A percentile compares a stretch with the other conserved stretches of the same genome.
These are phyloP conservation scores for Termitomyces heimii DNA, from an alignment of 768 basidiomycete genomes.

Conservation along the genomic window DNA sequence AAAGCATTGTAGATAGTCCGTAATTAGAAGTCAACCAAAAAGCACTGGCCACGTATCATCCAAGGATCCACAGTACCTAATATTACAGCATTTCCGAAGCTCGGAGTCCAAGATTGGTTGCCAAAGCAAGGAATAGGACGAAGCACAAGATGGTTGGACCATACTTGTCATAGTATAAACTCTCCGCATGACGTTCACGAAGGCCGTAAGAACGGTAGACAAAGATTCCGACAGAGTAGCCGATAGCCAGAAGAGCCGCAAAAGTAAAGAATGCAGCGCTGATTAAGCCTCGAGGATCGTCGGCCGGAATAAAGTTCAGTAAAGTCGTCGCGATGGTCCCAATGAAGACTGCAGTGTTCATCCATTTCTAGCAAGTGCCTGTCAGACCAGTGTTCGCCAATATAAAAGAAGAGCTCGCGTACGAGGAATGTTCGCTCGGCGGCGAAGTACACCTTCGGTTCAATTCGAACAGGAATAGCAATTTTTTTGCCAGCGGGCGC, in stretches of 20 bases:
- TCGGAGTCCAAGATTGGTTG: conserved; percentile 70
- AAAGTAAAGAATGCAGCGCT: conserved; percentile 87
- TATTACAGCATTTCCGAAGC: conserved; percentile 42
- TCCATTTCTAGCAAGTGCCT: conserved; percentile 63
- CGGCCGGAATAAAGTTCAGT: conserved; percentile 74
- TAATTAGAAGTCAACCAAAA: neutral
- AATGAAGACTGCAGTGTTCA: conserved; percentile 81
- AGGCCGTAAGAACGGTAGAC: conserved; percentile 67
- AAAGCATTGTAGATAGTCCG: neutral
- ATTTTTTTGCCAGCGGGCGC: conserved; percentile 88
- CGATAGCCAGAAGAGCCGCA: conserved; percentile 82
- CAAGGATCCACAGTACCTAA: neutral
- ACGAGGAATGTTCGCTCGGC: conserved; percentile 92
- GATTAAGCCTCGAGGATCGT: conserved; percentile 74
- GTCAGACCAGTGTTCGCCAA: conserved; percentile 2
- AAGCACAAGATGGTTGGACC: conserved; percentile 75
- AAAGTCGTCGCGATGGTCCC: conserved; percentile 87
- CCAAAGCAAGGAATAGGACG: conserved; percentile 62
- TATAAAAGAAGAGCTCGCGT: conserved; percentile 26
- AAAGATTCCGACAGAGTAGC: conserved; percentile 81
- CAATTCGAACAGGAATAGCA: conserved; percentile 90
- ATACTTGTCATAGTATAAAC: conserved; percentile 86
- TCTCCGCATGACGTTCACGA: conserved; percentile 65
- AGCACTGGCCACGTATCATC: neutral
- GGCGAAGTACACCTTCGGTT: conserved; percentile 98